Base-by-base conservation (phyloP, 192 early-diverging fungal species). In the Coemansia sp. region DNA sequence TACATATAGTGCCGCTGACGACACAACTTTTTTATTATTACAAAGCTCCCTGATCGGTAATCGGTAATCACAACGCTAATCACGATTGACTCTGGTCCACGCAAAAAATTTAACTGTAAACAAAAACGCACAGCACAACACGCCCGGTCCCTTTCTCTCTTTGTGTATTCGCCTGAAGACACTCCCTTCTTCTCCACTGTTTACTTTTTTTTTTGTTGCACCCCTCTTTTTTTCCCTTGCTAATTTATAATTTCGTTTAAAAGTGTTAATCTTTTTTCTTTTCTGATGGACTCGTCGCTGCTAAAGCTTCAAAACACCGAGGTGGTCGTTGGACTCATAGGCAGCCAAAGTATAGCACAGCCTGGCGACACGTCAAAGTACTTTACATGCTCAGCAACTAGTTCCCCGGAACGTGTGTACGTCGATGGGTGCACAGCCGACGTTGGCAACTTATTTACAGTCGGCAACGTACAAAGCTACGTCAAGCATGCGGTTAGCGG, bases 311-410 rank as follows among this genome's bases (percentile, higher is more conserved):
- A 82, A 65, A 82, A 82, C 63, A 69, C 80, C 31, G 75, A 82
- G 67, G 80, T 76, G 1, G 63, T 74, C 34, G 72, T 77, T 12
- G 71, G 72, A 15, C 75, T 82, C 44, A 72, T 73, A 9, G 80
- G 80, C 23, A 64, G 53, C 39, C 71, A 82, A 11, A 67, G 62
- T 2, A 62, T 75, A 48, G 76, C 76, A 23, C 73, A 45, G 46
- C 67, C 76, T 0, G 81, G 81, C 3, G 81, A 84, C 71, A 84
- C 81, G 17, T 75, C 76, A 58, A 84, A 84, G 59, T 84, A 84
- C 66, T 78, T 84, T 62, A 63, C 73, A 36, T 50, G 57, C 48
- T 38, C 50, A 3, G 31, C 61, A 7, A 34, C 46, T 45, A 42
- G 48, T 27, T 19, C 32, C 36, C 27, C 70, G 0, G 71, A 73